These are phyloP conservation scores for Umbelopsis isabellina DNA, from an alignment of 192 early-diverging fungal species.

Conservation along the genomic window DNA sequence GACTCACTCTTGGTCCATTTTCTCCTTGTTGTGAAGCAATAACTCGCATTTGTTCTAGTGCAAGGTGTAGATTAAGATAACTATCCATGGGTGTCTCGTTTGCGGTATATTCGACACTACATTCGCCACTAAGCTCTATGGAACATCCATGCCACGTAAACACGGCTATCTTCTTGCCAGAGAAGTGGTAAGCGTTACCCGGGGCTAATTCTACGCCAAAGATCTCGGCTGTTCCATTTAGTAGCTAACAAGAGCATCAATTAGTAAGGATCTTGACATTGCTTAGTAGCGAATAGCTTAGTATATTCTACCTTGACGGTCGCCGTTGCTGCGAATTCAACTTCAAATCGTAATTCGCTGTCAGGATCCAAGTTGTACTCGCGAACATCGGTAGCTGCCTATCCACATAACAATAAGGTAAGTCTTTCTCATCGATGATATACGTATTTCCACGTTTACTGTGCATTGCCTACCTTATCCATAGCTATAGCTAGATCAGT, in stretches of 20 bases:
- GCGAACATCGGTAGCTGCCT: constrained; percentile 33
- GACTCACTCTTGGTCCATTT: constrained; percentile 51
- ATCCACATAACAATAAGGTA: too few species aligned
- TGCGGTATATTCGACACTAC: constrained; percentile 83
- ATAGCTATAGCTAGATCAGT: not conserved
- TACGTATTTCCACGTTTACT: not conserved
- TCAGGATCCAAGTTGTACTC: constrained; percentile 75
- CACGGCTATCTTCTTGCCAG: constrained; percentile 83
- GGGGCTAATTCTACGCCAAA: constrained; percentile 93
- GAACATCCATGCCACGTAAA: constrained; percentile 94
- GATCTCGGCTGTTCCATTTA: constrained; percentile 83
- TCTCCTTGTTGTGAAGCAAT: constrained; percentile 47
- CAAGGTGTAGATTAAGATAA: constrained; percentile 88
- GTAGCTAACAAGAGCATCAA: constrained; percentile 48
- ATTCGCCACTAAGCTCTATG: constrained; percentile 64
- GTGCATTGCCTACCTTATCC: not conserved
- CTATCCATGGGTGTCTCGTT: constrained; percentile 96
- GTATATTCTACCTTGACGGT: constrained; percentile 66
- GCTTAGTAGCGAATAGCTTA: not conserved
- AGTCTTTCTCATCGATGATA: not conserved
- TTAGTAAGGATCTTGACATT: too few species aligned
- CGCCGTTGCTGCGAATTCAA: constrained; percentile 68
- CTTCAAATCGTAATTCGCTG: constrained; percentile 93
- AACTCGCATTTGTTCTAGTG: constrained; percentile 76
- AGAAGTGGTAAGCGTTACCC: constrained; percentile 80